Base-by-base conservation (phyloP, 2,329 filamentous ascomycete species). In the Trichoderma koningiopsis region DNA sequence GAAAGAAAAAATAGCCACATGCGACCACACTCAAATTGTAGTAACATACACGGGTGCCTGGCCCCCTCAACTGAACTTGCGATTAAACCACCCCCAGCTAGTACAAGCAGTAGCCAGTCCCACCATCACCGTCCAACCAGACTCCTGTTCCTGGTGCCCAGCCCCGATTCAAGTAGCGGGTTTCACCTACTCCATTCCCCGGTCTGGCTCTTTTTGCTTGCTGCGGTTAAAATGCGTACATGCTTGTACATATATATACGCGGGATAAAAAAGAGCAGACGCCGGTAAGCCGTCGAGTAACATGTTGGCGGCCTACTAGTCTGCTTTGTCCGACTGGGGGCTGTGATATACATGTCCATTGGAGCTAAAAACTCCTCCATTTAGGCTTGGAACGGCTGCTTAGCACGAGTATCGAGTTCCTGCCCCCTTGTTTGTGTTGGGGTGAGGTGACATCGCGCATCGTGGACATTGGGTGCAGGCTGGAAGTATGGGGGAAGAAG, bases 391-490 rank as follows among this genome's bases (percentile, higher is more conserved):
- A n/a, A 31, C 8, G 49, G 47, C 49, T 56, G 24, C 16, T 56
- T 58, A 66, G 63, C 24, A 63, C 33, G 47, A 43, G 60, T 49
- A 49, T 49, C 40, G 47, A 49, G 47, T 24, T 24, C 47, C 2
- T 27, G 40, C 16, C 58, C 52, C 63, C 63, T 58, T 58, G 63
- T 58, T 58, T 66, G 53, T 31, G 63, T 66, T 66, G 63, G 63
- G 63, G 62, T n/a, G 40, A 43, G 40, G 49, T 66, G 29, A 66
- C 55, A 66, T 66, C 55, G 63, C 63, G 53, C 52, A 58, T 57
- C 53, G 63, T 58, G 37, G 40, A 53, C 31, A 56, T 40, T 40
- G 35, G 52, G 37, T n/a, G 52, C 22, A 37, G 19, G 33, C 13
- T 35, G 33, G 33, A 22, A 6, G 52, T 57, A 40, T 33, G 49